phyloP scores from a whole-genome alignment of 2,329 filamentous ascomycete genomes.

The Paraphoma chrysanthemicola region DNA sequence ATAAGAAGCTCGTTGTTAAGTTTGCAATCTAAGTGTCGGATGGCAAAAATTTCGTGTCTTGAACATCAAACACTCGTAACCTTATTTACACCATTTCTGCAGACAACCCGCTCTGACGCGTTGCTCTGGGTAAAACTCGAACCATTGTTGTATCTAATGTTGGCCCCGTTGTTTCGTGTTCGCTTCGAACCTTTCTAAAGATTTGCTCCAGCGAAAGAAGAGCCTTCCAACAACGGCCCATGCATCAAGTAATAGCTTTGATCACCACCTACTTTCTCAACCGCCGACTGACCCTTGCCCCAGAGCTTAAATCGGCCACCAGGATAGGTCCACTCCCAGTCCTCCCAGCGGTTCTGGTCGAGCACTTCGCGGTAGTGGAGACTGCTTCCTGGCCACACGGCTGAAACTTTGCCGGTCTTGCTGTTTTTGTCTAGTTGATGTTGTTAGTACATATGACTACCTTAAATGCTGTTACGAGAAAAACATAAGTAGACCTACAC shows the following conservation, averaged over 20 bases:
- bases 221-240: neutral
- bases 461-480: too few species aligned
- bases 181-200: neutral
- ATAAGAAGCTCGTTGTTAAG: too few species aligned
- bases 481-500: constrained; percentile 4
- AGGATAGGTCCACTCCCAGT: constrained; percentile 3
- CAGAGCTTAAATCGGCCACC: neutral
- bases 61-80: too few species aligned
- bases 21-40: too few species aligned
- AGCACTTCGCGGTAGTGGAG: constrained; percentile 9
- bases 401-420: constrained; percentile 1
- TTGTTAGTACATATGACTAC: neutral
- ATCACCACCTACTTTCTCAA: constrained; percentile 1
- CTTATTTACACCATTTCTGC: too few species aligned
- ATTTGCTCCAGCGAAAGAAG: neutral
- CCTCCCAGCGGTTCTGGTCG: constrained; percentile 6
- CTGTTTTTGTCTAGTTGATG: neutral
- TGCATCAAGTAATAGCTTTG: constrained; percentile 1
- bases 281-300: neutral
- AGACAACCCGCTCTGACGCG: too few species aligned
- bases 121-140: too few species aligned
- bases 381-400: constrained; percentile 7
- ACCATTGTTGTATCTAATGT: too few species aligned
- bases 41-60: too few species aligned
- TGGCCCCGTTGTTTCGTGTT: too few species aligned